Evolutionary conservation across 805 yeast genomes (phyloP).

Genomic region (Wickerhamiella galacta): DNA sequence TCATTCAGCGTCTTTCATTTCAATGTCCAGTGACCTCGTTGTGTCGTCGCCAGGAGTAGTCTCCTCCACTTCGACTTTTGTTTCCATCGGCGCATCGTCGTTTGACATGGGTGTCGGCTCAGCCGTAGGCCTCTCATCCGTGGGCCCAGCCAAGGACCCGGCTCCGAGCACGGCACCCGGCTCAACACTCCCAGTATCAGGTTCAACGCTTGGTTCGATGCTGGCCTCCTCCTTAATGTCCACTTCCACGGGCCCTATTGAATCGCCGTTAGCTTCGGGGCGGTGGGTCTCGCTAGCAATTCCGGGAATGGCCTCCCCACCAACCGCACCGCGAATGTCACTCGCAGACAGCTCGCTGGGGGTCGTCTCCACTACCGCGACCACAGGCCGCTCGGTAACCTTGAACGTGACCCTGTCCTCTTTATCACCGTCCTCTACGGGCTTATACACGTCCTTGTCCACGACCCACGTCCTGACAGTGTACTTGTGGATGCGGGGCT

Average conservation of each 20-base stretch:
- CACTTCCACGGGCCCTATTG: no score
- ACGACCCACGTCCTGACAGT: conserved; percentile 11
- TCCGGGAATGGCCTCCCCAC: conserved; percentile 33
- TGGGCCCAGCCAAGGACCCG: background rate
- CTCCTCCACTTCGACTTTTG: no score
- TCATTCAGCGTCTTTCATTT: no score
- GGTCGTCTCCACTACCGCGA: conserved; percentile 7
- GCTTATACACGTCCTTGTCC: conserved; percentile 11
- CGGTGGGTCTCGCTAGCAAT: conserved; percentile 12
- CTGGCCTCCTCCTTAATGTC: no score
- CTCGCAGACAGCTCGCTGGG: conserved; percentile 26
- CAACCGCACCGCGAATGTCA: conserved; percentile 41
- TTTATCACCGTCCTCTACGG: conserved; percentile 23
- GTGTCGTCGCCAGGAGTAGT: no score
- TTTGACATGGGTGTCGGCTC: no score
- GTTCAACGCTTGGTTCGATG: no score
- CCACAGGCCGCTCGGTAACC: conserved; percentile 6
- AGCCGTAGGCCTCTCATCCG: background rate
- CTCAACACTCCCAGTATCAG: background rate
- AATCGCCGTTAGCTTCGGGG: no score
- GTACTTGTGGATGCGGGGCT: background rate
- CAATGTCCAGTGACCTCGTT: no score
- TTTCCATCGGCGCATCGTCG: no score
- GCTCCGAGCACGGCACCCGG: background rate
- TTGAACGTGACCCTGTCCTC: conserved; percentile 21